phyloP scores from a whole-genome alignment of 345 rosid genomes.

The Ricinus communis region DNA sequence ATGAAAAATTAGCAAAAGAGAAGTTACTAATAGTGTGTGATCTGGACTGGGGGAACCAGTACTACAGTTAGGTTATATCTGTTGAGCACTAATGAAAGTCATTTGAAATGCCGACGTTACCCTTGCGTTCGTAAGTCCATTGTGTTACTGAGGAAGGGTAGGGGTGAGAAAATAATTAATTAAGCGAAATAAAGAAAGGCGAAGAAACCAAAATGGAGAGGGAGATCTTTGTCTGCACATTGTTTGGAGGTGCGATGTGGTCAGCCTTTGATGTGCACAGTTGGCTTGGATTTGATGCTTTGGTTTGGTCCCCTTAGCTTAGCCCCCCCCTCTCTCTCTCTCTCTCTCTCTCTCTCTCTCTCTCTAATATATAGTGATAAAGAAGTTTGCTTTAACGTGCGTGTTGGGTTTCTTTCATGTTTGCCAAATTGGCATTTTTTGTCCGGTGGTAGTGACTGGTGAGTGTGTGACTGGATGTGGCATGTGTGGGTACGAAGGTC shows the following conservation, averaged over 20 bases:
- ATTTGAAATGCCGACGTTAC: too few species aligned
- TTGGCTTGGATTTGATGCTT: conserved; percentile 18
- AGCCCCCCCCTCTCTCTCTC: neutral
- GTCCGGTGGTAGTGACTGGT: conserved; percentile 28
- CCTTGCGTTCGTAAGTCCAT: too few species aligned
- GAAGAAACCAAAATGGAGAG: neutral
- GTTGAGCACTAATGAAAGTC: too few species aligned
- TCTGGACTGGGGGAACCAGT: too few species aligned
- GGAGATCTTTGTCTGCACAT: conserved; percentile 11
- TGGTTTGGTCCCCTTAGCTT: conserved; percentile 35
- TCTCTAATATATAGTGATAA: neutral
- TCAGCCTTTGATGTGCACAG: conserved; percentile 14
- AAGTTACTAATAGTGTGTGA: too few species aligned
- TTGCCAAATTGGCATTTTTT: conserved; percentile 40
- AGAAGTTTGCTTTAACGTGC: conserved; percentile 37
- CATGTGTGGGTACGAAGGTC: conserved; percentile 21
- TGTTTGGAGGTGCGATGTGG: conserved; percentile 1
- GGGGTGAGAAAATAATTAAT: neutral
- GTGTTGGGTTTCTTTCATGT: conserved; percentile 45
- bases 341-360: neutral
- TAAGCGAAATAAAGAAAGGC: neutral
- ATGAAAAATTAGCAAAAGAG: too few species aligned
- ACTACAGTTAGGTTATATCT: too few species aligned
- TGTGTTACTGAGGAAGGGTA: too few species aligned
- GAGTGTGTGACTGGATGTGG: neutral